phyloP scores from a whole-genome alignment of 768 basidiomycete genomes.

The Termitomyces sp. region DNA sequence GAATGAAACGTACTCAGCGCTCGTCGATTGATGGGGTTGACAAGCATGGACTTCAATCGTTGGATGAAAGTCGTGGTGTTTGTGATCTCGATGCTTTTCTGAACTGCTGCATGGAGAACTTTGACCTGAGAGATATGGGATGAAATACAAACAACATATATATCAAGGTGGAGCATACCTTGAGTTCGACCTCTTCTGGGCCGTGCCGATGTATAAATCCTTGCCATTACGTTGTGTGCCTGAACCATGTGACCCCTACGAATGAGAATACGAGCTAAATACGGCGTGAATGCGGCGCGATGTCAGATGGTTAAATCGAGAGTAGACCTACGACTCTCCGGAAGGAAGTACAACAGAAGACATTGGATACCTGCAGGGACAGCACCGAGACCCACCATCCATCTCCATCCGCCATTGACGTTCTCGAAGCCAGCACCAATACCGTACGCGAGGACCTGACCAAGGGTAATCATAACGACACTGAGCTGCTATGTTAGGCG shows the following conservation, averaged over 20 bases:
- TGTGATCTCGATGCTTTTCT: slow-evolving; percentile 55
- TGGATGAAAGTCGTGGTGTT: slow-evolving; percentile 57
- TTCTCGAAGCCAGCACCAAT: slow-evolving; percentile 61
- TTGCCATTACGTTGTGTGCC: slow-evolving; percentile 52
- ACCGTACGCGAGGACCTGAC: too few relatives aligned
- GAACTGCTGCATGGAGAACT: slow-evolving; percentile 54
- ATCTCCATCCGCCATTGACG: slow-evolving; percentile 66
- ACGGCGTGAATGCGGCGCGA: neutral
- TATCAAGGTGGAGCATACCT: slow-evolving; percentile 29
- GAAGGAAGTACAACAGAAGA: slow-evolving; percentile 55
- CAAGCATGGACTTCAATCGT: slow-evolving; percentile 49
- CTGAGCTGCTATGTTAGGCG: too few relatives aligned
- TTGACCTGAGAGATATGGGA: slow-evolving; percentile 35
- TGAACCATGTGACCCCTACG: slow-evolving; percentile 41
- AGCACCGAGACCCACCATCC: slow-evolving; percentile 77
- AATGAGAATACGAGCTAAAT: slow-evolving; percentile 54
- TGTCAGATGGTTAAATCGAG: neutral
- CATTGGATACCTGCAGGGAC: slow-evolving; percentile 65
- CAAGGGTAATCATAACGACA: too few relatives aligned
- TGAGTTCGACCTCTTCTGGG: slow-evolving; percentile 61
- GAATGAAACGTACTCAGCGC: slow-evolving; percentile 52
- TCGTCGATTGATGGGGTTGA: slow-evolving; percentile 55
- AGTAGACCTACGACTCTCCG: slow-evolving; percentile 53
- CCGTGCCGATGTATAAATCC: slow-evolving; percentile 65
- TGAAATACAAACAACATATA: neutral